A percentile compares a stretch with the other conserved stretches of the same genome.
phyloP scores from a whole-genome alignment of 148 eudicot genomes.

The Amaranthus cruentus region DNA sequence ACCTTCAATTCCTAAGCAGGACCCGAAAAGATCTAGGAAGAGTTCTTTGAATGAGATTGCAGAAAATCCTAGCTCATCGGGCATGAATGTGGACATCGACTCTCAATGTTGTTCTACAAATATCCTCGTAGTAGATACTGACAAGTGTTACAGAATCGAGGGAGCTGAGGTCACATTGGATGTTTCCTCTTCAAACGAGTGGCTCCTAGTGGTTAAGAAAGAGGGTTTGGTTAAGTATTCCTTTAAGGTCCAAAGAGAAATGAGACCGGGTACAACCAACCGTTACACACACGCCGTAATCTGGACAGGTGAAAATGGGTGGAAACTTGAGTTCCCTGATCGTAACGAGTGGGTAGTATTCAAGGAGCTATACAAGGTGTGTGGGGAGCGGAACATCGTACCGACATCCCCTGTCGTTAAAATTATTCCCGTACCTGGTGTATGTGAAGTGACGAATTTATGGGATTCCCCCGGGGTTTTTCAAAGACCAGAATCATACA shows the following conservation, averaged over 20 bases:
- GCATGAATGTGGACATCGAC: constrained; percentile 34
- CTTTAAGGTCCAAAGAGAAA: constrained; percentile 41
- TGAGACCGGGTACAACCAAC: constrained; percentile 56
- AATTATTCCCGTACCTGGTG: constrained; percentile 73
- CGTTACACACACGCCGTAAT: constrained; percentile 57
- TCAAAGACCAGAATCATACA: constrained; percentile 61
- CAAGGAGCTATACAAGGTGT: constrained; percentile 66
- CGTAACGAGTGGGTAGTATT: constrained; percentile 75
- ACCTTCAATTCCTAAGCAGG: constrained; percentile 20
- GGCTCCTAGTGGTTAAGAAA: constrained; percentile 60
- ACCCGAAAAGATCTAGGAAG: constrained; percentile 35
- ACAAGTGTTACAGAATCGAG: constrained; percentile 62
- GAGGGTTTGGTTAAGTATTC: constrained; percentile 41
- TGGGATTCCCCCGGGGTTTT: constrained; percentile 27
- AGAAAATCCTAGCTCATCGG: constrained; percentile 33
- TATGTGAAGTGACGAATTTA: constrained; percentile 44
- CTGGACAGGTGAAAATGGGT: constrained; percentile 58
- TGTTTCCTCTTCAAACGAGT: constrained; percentile 41
- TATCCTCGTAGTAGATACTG: constrained; percentile 60
- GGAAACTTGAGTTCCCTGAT: constrained; percentile 80
- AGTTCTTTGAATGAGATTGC: constrained; percentile 21
- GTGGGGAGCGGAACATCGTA: constrained; percentile 55
- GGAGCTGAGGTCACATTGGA: constrained; percentile 63
- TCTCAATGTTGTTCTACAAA: constrained; percentile 51
- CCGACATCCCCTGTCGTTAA: constrained; percentile 36